Conservation (phyloP, 2,329 filamentous ascomycete genomes). For the Neonectria magnoliae region DNA sequence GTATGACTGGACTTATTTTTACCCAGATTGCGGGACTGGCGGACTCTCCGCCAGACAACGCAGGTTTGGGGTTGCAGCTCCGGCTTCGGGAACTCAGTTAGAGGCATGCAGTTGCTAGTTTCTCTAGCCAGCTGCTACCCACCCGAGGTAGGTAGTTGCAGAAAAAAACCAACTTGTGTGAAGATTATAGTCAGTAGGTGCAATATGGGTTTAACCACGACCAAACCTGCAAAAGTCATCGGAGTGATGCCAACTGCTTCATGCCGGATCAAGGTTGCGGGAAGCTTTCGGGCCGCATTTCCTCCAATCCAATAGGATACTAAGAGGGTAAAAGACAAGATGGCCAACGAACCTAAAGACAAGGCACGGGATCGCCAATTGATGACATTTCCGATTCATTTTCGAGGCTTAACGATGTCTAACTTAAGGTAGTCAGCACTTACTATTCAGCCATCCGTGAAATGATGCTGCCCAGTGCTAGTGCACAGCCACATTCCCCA, state of each 20-base stretch:
- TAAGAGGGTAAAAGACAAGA: neutral
- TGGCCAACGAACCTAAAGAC: conserved; percentile 1
- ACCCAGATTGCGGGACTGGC: neutral
- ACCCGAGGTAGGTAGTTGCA: neutral
- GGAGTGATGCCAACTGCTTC: neutral
- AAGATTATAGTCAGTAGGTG: neutral
- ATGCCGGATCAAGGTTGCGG: neutral
- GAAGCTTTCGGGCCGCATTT: conserved; percentile 14
- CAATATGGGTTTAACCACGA: neutral
- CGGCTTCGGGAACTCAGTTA: neutral
- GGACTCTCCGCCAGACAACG: neutral
- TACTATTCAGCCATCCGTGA: too few relatives aligned
- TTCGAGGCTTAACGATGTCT: neutral
- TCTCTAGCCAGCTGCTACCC: neutral
- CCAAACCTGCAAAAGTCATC: neutral
- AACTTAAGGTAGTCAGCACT: too few relatives aligned
- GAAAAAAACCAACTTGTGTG: neutral
- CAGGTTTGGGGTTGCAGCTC: neutral
- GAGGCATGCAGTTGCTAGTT: neutral
- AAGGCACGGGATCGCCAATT: conserved; percentile 3
- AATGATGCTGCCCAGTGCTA: neutral
- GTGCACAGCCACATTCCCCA: conserved; percentile 11
- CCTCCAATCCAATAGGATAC: conserved; percentile 5
- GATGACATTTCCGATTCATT: neutral
- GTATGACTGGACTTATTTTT: conserved; percentile 2